Base-by-base conservation (phyloP, 2,329 filamentous ascomycete genomes). In the Ambrosiella cleistominuta region DNA sequence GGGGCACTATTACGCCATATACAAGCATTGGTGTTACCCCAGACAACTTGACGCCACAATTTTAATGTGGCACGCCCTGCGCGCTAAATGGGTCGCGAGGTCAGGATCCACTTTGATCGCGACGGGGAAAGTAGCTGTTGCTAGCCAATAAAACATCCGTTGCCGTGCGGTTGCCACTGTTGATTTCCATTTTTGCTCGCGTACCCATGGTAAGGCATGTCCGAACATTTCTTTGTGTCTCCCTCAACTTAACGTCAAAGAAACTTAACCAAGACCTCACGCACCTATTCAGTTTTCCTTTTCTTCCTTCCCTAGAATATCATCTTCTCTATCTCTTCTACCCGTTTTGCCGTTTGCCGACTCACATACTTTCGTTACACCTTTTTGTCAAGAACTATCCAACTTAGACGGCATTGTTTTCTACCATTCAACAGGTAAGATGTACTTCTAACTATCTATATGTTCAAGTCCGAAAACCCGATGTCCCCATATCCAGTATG, bases 151-250 rank as follows among this genome's bases (percentile, higher is more conserved):
- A 68, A 27, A 64, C 44, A 3, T 12, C 65, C 66, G 80, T 83
- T 83, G 78, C 77, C 64, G 68, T 63, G 76, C 68, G 66, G 77
- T 80, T 79, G 75, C 72, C 66, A 68, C 63, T 79, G 74, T 78
- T 78, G 73, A 77, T 62, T 54, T 60, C 37, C 56, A 56, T 56
- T 51, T 55, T 56, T 58, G 52, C 54, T 58, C 59, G 56, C 59
- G 59, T 58, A 61, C 59, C 56, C 59, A 58, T 61, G 59, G 56
- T 19, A 38, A 61, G 59, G 59, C 53, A 61, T 58, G 56, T 61
- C 56, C 52, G 59, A 58, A 58, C 56, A 58, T 61, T 53, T 61
- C 57, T 61, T 49, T 58, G 54, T 56, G 52, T 61, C 59, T 61
- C 59, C 56, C 59, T 58, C 59, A 56, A 19, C 45, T 39, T 57